Evolutionary conservation across 805 yeast genomes (phyloP), one percentile per base, ranked within the genome.

Genomic region (Wickerhamiella cacticola): DNA sequence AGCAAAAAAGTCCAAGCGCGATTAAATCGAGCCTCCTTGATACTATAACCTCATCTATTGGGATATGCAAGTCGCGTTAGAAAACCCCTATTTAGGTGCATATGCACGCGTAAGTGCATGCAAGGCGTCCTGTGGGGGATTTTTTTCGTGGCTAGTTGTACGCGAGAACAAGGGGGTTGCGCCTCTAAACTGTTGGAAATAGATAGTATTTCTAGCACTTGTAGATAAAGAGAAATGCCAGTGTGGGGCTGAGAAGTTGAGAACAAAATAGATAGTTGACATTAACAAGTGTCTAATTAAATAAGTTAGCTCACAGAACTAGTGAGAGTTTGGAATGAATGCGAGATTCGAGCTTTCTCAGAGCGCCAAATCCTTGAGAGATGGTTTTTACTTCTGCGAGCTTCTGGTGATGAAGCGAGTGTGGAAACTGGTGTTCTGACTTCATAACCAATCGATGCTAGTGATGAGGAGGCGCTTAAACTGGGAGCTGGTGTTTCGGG

Each of bases 381-480:
- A 33, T 44, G 47, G 28, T 44, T 34, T 44, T 35, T 34, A 12
- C 41, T 22, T 19, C 47, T 23, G 23, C 21, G 24, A n/a, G 29
- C 43, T 23, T 15, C 19, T 2, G 41, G 47, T 7, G 47, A 24
- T 3, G 33, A 16, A 12, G 34, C 28, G 18, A 39, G 9, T 12
- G 41, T 34, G 16, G 41, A 25, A 22, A 44, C 15, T 12, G 47
- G 47, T 12, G 47, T 44, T n/a, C 9, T 9, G 18, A 29, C 47
- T 23, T 44, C 47, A 23, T 44, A 31, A 25, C 41, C 41, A 35
- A 48, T 48, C 8, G 50, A 48, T n/a, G 42, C 46, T 12, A 48
- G 50, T 9, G 50, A 48, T n/a, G 46, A 38, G 4, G 61, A 57
- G 33, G 28, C 55, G 53, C 51, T 41, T 47, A 25, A 48, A 45